Evolutionary conservation across 345 rosid genomes (phyloP), one percentile per base, ranked within the genome.

Genomic region (Acer negundo): DNA sequence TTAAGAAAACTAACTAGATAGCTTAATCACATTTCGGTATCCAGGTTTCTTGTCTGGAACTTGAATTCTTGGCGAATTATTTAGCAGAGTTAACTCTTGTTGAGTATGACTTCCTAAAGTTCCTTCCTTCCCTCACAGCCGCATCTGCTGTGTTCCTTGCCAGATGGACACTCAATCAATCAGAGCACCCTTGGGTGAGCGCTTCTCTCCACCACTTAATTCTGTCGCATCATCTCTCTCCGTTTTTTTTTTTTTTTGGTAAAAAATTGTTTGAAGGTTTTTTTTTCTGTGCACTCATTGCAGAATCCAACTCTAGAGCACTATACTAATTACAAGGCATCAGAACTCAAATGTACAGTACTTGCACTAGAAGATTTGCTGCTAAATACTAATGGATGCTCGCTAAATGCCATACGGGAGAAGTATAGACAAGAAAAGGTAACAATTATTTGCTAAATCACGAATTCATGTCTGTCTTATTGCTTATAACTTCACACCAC

Each of bases 81-180:
- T 81, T 95, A 28, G 96, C 98, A 8, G 98, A 94, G 84, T 67
- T 94, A 83, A 91, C 92, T 58, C 97, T 94, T n/a, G 44, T 87
- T 40, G 97, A 94, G 63, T 94, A 94, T 76, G 85, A 74, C 80
- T 92, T 94, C 87, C 85, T 91, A 31, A 88, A 85, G 87, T 89
- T 87, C 82, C 79, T 89, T 47, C 99, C 99, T 64, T 95, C 99
- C 31, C 78, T 87, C 22, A 69, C 86, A 70, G 99, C 99, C 44
- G 99, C 99, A 35, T 92, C 99, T 72, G 91, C 97, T 22, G 97
- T 95, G 70, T 89, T 95, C 83, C 87, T 95, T 22, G 98, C 99
- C 62, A 82, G 86, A 85, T 94, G 98, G 97, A 92, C 96, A 22
- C 95, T 95, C 73, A 66, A 86, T 72, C 98, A 89, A 72, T 85